phyloP scores from a whole-genome alignment of 2,329 filamentous ascomycete species.

The Botrytis fragariae region DNA sequence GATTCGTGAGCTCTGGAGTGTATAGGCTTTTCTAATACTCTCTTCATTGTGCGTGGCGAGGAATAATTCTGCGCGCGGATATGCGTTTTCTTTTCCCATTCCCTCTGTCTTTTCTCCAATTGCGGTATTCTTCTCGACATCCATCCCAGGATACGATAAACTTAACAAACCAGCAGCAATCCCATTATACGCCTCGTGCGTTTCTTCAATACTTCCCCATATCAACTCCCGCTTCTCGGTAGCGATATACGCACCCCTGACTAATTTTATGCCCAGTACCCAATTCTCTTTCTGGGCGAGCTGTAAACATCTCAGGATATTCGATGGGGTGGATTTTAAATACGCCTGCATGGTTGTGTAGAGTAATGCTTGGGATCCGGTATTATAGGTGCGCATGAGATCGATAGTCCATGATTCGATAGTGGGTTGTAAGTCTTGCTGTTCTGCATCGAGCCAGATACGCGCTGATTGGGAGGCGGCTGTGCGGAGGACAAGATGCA shows the following conservation, averaged over 20 bases:
- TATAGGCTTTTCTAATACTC: conserved; percentile 58
- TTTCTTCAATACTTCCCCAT: conserved; percentile 47
- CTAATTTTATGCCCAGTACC: conserved; percentile 51
- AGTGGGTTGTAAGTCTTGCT: conserved; percentile 49
- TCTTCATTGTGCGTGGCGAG: conserved; percentile 78
- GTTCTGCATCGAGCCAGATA: conserved; percentile 53
- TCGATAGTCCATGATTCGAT: conserved; percentile 54
- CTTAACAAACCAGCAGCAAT: conserved; percentile 49
- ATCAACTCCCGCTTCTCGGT: conserved; percentile 47
- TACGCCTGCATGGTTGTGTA: conserved; percentile 55
- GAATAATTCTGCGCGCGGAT: conserved; percentile 52
- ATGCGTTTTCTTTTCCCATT: neutral
- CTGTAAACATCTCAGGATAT: conserved; percentile 46
- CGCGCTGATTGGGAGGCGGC: conserved; percentile 39
- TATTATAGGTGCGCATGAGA: conserved; percentile 53
- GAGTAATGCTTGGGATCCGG: conserved; percentile 43
- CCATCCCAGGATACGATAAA: conserved; percentile 40
- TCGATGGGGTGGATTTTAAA: conserved; percentile 47
- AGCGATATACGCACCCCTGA: conserved; percentile 52
- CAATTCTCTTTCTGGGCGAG: conserved; percentile 48
- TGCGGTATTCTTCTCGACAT: conserved; percentile 14
- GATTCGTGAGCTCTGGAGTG: conserved; percentile 45
- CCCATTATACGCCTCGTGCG: conserved; percentile 53
- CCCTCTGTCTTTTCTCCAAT: neutral
- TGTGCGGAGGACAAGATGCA: conserved; percentile 34